Base-by-base conservation (phyloP, 805 yeast species). In the Barnettozyma salicaria region DNA sequence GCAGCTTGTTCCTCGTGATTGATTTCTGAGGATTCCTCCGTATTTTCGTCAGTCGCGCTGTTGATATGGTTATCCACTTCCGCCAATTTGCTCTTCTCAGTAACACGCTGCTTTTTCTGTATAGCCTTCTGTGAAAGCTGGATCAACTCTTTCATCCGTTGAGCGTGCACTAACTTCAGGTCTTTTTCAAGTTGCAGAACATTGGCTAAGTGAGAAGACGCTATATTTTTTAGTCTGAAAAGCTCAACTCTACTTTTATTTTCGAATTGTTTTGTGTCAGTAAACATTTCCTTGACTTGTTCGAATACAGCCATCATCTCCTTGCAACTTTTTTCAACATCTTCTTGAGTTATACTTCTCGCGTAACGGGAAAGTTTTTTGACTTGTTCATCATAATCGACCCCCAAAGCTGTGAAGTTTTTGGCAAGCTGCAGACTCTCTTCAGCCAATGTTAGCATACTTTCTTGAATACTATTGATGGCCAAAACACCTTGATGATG, bases 361-460 rank as follows among this genome's bases (percentile, higher is more conserved):
- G 53, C 47, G 23, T 34, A 37, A 19, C 55, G 30, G 36, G 65
- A 67, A 31, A 76, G 52, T 42, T 71, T 66, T 24, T 62, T 59
- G 41, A 68, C 70, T 47, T 74, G 78, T 37, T 67, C 65, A 23
- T 70, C 74, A 42, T 70, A 75, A 48, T 78, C 74, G 19, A 78
- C 51, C 0, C 67, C 72, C 17, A 63, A 56, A 3, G 61, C 63
- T 4, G 67, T 65, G 49, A 64, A 77, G 27, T 64, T 63, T 19
- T 59, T 53, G 42, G 71, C 60, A 24, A 75, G 44, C 2, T 60
- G 63, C 25, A 53, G 48, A 5, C 76, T 61, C 39, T 72, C 73
- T 30, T 64, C 65, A 1, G 72, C 69, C 57, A 68, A 64, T 6
- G 60, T 62, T 23, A 68, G 42, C 56, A 75, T 59, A 27, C 63